Base-by-base conservation (phyloP, 768 basidiomycete species). In the Fomitopsis serialis region DNA sequence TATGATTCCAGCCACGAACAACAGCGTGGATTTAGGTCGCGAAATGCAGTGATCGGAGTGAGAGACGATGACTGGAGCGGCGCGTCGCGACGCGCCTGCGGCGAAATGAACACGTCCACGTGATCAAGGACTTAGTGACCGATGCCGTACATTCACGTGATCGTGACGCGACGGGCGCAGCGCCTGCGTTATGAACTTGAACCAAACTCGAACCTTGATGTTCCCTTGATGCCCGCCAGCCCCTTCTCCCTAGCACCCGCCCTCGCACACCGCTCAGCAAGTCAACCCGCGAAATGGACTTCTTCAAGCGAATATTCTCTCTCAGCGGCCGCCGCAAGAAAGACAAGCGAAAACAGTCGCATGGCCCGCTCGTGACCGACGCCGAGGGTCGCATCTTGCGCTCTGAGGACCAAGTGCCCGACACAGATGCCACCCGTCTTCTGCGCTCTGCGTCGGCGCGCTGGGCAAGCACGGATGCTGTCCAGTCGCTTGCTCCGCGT, bases 371-470 rank as follows among this genome's bases (percentile, higher is more conserved):
- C 25, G 61, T 45, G 58, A 63, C 66, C 48, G 65, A 60, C 56
- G 42, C 56, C 24, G 58, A 58, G 32, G 63, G 63, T 15, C 55
- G 63, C 23, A 53, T 63, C 45, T 47, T 64, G 35, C 53, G 44
- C n/a, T 47, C 17, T 27, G 35, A 35, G 23, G 54, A 61, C 22
- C 48, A n/a, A 29, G 59, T 77, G 45, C 76, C 81, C 32, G 82
- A 84, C 57, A 71, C 68, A 35, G 72, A 69, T 22, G 73, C 72
- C 19, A 75, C 69, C 55, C 71, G 74, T 5, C 73, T 92, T 13
- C 65, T 92, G 34, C 80, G 89, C 42, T 88, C 88, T 1, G 84
- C 86, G 13, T 89, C 89, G 4, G 78, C 85, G 36, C 80, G 84
- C 44, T 84, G 75, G 67, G 72, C 78, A 4, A 82, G 83, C 59